phyloP scores from a whole-genome alignment of 2,329 filamentous ascomycete species.

The Torrubiellomyces zombiae region DNA sequence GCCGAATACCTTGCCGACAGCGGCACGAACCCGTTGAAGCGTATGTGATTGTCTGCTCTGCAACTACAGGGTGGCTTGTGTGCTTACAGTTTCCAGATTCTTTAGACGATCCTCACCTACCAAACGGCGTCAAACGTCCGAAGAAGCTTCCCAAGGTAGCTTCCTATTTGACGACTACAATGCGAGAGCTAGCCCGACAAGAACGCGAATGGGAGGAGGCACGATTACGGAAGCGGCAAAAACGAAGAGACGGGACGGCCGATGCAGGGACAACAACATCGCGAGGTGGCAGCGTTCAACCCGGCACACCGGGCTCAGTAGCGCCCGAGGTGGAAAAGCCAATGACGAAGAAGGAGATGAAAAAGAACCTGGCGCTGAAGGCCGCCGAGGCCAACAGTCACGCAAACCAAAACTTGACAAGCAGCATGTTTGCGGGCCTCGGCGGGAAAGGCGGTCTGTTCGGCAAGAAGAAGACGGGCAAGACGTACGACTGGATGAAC shows the following conservation, averaged over 20 bases:
- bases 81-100: constrained; percentile 19
- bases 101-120: constrained; percentile 16
- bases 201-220: constrained; percentile 61
- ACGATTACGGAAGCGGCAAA: constrained; percentile 49
- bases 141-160: constrained; percentile 31
- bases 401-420: constrained; percentile 68
- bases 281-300: constrained; percentile 38
- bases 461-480: constrained; percentile 43
- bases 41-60: constrained; percentile 24
- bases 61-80: constrained; percentile 1
- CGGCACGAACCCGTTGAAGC: constrained; percentile 40
- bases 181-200: constrained; percentile 45
- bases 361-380: constrained; percentile 60
- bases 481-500: constrained; percentile 65
- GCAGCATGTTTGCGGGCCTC: constrained; percentile 52
- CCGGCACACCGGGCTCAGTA: constrained; percentile 43
- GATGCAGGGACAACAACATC: constrained; percentile 31
- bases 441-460: constrained; percentile 42
- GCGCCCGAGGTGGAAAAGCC: constrained; percentile 51
- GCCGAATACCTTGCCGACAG: too few relatives aligned
- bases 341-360: constrained; percentile 72
- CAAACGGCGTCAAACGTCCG: constrained; percentile 23
- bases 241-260: constrained; percentile 39
- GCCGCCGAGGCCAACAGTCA: constrained; percentile 65
- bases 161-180: constrained; percentile 31